These are phyloP conservation scores for Aschersonia sp. DNA, from an alignment of 2,329 filamentous ascomycete species.

Conservation along the genomic window DNA sequence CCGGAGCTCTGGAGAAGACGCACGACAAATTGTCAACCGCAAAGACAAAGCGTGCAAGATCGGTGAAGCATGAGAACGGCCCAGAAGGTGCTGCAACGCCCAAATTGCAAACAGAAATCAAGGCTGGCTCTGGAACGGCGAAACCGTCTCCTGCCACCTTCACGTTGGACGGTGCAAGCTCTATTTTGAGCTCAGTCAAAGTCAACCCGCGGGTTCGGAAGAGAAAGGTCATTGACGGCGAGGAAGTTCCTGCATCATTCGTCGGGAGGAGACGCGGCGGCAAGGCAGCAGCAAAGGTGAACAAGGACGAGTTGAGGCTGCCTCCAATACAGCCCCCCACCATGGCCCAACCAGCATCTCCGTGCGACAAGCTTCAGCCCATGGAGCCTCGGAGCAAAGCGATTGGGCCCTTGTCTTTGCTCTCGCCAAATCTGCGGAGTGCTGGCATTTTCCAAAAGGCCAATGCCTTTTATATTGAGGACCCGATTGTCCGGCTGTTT, in stretches of 20 bases:
- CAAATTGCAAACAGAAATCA: conserved; percentile 1
- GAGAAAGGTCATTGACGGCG: conserved; percentile 29
- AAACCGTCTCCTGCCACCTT: not conserved
- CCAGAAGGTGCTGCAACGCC: conserved; percentile 3
- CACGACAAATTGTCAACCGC: conserved; percentile 17
- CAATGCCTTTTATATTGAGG: conserved; percentile 11
- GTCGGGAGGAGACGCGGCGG: conserved; percentile 6
- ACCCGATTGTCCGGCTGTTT: conserved; percentile 9
- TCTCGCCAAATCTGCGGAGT: conserved; percentile 17
- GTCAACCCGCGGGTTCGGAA: conserved; percentile 30
- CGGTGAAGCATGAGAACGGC: conserved; percentile 7
- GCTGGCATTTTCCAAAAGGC: conserved; percentile 6
- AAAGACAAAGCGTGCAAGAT: conserved; percentile 21
- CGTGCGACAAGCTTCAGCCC: conserved; percentile 10
- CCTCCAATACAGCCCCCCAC: conserved; percentile 15
- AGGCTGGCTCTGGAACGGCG: not conserved
- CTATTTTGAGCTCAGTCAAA: conserved; percentile 38
- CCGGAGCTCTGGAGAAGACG: conserved; percentile 16
- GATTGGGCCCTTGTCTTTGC: conserved; percentile 13
- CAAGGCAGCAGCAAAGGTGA: not conserved
- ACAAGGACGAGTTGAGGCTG: conserved; percentile 10
- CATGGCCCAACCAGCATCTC: conserved; percentile 5
- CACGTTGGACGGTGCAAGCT: conserved; percentile 14
- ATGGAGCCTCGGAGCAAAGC: conserved; percentile 16
- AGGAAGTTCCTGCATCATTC: conserved; percentile 12